These are phyloP conservation scores for Apophysomyces trapeziformis DNA, from an alignment of 371 early-diverging fungal species.

Conservation along the genomic window DNA sequence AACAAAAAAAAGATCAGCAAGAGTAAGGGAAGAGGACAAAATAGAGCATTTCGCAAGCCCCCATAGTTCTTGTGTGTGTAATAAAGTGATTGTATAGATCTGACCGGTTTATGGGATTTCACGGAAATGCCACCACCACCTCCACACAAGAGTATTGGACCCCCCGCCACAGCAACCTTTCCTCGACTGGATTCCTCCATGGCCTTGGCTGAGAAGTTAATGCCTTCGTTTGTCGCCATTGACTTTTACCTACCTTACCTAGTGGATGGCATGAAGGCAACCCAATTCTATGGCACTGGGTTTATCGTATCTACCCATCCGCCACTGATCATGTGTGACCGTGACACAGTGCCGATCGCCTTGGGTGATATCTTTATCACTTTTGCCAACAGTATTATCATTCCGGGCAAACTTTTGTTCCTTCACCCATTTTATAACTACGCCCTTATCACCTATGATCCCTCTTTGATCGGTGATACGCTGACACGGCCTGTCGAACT, in stretches of 20 bases:
- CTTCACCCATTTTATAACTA: slow-evolving; percentile 85
- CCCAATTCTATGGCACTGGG: slow-evolving; percentile 74
- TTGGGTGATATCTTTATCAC: slow-evolving; percentile 80
- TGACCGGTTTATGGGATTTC: slow-evolving; percentile 86
- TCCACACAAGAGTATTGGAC: slow-evolving; percentile 35
- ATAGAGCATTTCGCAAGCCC: no score
- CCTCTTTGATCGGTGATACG: slow-evolving; percentile 70
- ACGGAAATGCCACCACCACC: slow-evolving; percentile 70
- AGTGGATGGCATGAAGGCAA: slow-evolving; percentile 71
- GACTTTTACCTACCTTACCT: slow-evolving; percentile 74
- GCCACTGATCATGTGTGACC: slow-evolving; percentile 77
- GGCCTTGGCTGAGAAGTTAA: slow-evolving; percentile 63
- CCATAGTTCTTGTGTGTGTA: background rate
- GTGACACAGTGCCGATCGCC: slow-evolving; percentile 78
- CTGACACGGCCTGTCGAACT: slow-evolving; percentile 67
- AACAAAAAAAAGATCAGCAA: background rate
- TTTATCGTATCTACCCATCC: slow-evolving; percentile 71
- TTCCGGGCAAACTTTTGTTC: slow-evolving; percentile 73
- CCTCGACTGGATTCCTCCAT: slow-evolving; percentile 63
- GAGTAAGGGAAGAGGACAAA: background rate
- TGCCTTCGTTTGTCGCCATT: slow-evolving; percentile 74
- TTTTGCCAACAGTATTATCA: slow-evolving; percentile 79
- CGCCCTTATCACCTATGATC: slow-evolving; percentile 76
- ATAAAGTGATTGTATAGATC: slow-evolving; percentile 31
- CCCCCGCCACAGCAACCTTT: slow-evolving; percentile 66